Base-by-base conservation (phyloP, 2,329 filamentous ascomycete genomes). In the Alternaria sp. region DNA sequence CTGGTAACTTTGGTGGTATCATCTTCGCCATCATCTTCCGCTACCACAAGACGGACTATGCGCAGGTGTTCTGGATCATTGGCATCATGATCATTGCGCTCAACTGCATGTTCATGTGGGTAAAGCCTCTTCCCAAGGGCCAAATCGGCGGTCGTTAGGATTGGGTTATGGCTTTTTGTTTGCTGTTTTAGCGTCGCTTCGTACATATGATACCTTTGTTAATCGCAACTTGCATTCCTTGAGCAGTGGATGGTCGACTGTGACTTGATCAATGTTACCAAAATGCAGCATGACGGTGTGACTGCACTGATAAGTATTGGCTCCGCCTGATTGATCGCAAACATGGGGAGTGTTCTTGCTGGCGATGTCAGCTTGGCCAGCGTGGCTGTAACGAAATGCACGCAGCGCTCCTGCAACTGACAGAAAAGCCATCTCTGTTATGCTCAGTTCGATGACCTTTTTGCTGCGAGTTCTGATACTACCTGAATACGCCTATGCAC, bases 1-100 rank as follows among this genome's bases (percentile, higher is more conserved):
- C 87, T 9, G 93, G 94, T 1, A 97, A 97, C 74, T 79, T 97
- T 10, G 94, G 94, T 5, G 94, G 94, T 12, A 88, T 97, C 55
- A 79, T 96, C 52, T 97, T 96, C 74, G 91, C 93, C 19, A 88
- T 96, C 75, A 88, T 93, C 74, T 97, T 95, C 84, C 85, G 93
- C 54, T 96, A 94, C 80, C 83, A 87, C 52, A 89, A 88, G 6
- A 87, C 82, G 2, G 81, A 90, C 73, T 96, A 93, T 74, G 87
- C 84, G 11, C 88, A 85, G 77, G 87, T 88, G 0, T 87, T 96
- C 66, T 96, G 92, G 92, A 90, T 96, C 62, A 93, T 95, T 73
- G 93, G 93, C 4, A 83, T 90, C 43, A 89, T 97, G 19, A 88
- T 88, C 67, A 88, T 97, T 64, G 89, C 72, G 0, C 80, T 95